Percentiles rank a stretch among this genome's conserved stretches.
Evolutionary conservation across 768 basidiomycete genomes (phyloP).

Genomic region (Suillus bovinus): DNA sequence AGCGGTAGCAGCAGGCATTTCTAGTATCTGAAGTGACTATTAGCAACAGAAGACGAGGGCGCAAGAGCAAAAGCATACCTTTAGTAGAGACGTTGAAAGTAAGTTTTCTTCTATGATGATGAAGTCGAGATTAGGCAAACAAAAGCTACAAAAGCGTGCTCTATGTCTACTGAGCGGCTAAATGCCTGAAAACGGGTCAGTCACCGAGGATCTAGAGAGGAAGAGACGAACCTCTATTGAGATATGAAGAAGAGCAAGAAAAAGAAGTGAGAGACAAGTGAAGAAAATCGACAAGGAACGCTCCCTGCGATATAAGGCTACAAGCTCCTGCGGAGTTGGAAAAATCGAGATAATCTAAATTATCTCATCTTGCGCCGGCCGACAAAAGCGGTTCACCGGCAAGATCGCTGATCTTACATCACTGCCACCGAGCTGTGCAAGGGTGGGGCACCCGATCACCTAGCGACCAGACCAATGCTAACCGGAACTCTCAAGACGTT

Average conservation of each 20-base stretch:
- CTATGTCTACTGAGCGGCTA: constrained; percentile 54
- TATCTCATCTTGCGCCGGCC: constrained; percentile 10
- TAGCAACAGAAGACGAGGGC: constrained; percentile 11
- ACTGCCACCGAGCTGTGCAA: constrained; percentile 9
- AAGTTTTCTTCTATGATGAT: constrained; percentile 32
- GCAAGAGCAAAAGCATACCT: constrained; percentile 37
- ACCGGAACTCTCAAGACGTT: no score
- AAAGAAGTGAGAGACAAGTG: constrained; percentile 35
- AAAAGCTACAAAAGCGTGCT: constrained; percentile 58
- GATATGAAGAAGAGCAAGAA: constrained; percentile 25
- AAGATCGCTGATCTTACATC: constrained; percentile 9
- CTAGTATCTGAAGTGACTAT: constrained; percentile 43
- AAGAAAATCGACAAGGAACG: constrained; percentile 15
- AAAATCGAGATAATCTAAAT: constrained; percentile 19
- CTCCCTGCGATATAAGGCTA: constrained; percentile 19
- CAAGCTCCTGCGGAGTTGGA: constrained; percentile 31
- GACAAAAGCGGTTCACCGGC: constrained; percentile 6
- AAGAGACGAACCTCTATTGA: constrained; percentile 35
- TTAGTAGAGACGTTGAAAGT: constrained; percentile 37
- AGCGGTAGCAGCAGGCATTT: constrained; percentile 84
- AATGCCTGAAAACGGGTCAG: constrained; percentile 31
- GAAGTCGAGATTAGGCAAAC: constrained; percentile 38
- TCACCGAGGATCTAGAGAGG: constrained; percentile 10
- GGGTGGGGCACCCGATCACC: constrained; percentile 9
- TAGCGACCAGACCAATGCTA: no score